Evolutionary conservation across 169 alveolate genomes (phyloP).

Genomic region (Perkinsus olseni): DNA sequence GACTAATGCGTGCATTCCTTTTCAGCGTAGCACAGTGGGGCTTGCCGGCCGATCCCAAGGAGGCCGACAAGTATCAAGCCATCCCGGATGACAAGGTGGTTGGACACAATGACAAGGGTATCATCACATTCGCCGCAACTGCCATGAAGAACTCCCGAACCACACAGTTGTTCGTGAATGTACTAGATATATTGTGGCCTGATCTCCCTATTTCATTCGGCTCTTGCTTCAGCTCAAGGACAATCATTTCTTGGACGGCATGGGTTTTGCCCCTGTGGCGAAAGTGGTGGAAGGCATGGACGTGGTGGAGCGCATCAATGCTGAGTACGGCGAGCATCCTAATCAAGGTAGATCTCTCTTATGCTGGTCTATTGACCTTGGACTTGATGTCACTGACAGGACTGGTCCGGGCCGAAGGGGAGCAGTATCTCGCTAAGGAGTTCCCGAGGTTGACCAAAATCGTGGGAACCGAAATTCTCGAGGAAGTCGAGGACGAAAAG

Average conservation of each 20-base stretch:
- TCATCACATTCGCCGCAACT: not conserved
- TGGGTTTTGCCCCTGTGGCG: not conserved
- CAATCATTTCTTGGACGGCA: not conserved
- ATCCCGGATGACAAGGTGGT: not conserved
- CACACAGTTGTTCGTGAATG: not conserved
- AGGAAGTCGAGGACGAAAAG: not conserved
- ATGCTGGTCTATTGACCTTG: not conserved
- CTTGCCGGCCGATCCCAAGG: not conserved
- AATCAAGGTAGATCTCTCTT: not conserved
- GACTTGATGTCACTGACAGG: not conserved
- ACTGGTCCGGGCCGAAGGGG: not conserved
- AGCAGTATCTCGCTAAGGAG: not conserved
- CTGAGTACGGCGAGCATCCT: not conserved
- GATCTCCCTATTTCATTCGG: not conserved
- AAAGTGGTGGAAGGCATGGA: not conserved
- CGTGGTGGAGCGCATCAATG: not conserved
- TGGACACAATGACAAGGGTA: not conserved
- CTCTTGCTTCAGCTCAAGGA: not conserved
- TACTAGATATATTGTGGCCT: not conserved
- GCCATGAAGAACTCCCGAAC: not conserved
- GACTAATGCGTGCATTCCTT: not conserved
- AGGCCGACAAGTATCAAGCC: not conserved
- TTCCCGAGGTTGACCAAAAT: not conserved
- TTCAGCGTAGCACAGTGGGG: not conserved
- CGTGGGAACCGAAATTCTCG: not conserved